Percentiles rank a stretch among this genome's conserved stretches.
Evolutionary conservation across 805 yeast species (phyloP).

Genomic region (Saturnispora halmiae): DNA sequence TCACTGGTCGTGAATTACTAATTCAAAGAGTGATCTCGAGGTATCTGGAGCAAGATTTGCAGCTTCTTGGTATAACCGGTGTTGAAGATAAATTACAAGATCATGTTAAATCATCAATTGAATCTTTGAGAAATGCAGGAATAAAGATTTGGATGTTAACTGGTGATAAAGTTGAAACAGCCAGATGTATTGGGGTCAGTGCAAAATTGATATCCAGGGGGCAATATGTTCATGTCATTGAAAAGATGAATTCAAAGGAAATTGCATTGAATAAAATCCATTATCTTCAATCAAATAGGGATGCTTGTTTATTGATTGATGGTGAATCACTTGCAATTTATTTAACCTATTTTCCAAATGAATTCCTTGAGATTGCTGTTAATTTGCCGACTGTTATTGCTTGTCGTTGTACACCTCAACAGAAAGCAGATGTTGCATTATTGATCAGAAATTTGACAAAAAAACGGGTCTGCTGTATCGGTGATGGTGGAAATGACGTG

Average conservation of each 20-base stretch:
- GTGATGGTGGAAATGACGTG: conserved; percentile 99
- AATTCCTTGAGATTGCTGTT: conserved; percentile 71
- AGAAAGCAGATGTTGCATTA: conserved; percentile 89
- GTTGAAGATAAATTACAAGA: conserved; percentile 92
- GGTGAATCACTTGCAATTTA: conserved; percentile 81
- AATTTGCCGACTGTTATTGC: conserved; percentile 91
- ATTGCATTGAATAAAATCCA: conserved; percentile 71
- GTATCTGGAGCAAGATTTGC: conserved; percentile 74
- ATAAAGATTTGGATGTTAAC: conserved; percentile 98
- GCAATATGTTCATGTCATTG: conserved; percentile 81
- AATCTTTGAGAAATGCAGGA: conserved; percentile 90
- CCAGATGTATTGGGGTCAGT: conserved; percentile 94
- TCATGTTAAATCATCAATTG: conserved; percentile 87
- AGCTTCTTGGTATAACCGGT: conserved; percentile 87
- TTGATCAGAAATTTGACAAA: conserved; percentile 72
- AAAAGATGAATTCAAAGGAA: conserved; percentile 42
- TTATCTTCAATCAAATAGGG: conserved; percentile 50
- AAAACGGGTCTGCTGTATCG: conserved; percentile 92
- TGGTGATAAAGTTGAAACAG: conserved; percentile 98
- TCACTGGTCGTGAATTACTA: conserved; percentile 67
- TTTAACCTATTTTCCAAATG: conserved; percentile 52
- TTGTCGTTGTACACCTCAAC: conserved; percentile 97
- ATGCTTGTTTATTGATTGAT: conserved; percentile 77
- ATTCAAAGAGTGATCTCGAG: conserved; percentile 62
- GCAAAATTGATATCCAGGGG: conserved; percentile 90